A percentile compares a stretch with the other conserved stretches of the same genome.
phyloP scores from a whole-genome alignment of 805 yeast species.

The Candida yuanshanica region DNA sequence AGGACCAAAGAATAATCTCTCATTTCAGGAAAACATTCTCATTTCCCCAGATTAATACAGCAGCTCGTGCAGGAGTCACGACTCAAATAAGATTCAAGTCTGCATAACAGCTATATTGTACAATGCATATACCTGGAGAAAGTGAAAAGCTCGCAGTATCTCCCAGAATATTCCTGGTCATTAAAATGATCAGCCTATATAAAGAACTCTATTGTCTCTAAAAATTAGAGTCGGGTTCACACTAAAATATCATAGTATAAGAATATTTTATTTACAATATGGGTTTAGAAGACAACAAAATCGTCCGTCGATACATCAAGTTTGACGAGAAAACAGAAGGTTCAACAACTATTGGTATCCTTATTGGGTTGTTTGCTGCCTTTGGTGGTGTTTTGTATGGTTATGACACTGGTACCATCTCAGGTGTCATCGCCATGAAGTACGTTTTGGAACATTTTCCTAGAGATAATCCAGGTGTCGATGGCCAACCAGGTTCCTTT shows the following conservation, averaged over 20 bases:
- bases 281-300: conserved; percentile 32
- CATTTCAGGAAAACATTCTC: no score
- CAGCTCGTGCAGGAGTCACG: no score
- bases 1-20: no score
- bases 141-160: no score
- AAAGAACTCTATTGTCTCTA: no score
- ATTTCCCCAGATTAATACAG: no score
- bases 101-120: neutral
- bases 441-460: conserved; percentile 45
- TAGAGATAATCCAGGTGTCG: conserved; percentile 26
- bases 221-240: no score
- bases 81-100: neutral
- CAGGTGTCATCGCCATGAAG: conserved; percentile 61
- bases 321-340: conserved; percentile 44
- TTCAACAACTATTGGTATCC: conserved; percentile 41
- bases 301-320: conserved; percentile 34
- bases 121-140: no score
- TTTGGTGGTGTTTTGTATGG: conserved; percentile 65
- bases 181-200: no score
- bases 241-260: no score
- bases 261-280: conserved; percentile 2
- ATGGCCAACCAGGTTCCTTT: conserved; percentile 32
- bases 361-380: conserved; percentile 58
- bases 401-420: conserved; percentile 64
- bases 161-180: no score